Base-by-base conservation (phyloP, 1,284 basidiomycete genomes). In the Hemileia vastatrix region DNA sequence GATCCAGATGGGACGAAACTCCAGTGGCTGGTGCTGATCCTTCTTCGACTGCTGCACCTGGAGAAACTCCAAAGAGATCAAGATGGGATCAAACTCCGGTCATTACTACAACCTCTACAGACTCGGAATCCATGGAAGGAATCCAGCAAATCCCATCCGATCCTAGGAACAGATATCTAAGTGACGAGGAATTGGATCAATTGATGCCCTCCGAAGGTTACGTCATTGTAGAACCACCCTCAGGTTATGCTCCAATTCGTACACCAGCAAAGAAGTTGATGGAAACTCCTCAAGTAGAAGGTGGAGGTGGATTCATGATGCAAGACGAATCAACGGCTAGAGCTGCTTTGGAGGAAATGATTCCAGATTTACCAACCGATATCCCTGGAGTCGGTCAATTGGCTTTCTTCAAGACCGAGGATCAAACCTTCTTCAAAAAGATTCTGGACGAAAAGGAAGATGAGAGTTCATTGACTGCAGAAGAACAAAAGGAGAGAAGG, bases 401-500 rank as follows among this genome's bases (percentile, higher is more conserved):
- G n/a, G 73, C 71, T 21, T 75, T 70, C 54, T 72, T 75, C 69
- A 75, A 74, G 61, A 64, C 68, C 6, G 73, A 75, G 60, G 73
- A 75, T 64, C 72, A 74, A 54, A 57, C 66, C 15, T 72, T 70
- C 57, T 74, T 74, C 68, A 70, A 71, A 27, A 72, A 72, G 64
- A 73, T 74, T 31, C n/a, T n/a, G n/a, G n/a, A n/a, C n/a, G n/a
- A n/a, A n/a, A n/a, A n/a, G n/a, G n/a, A n/a, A 77, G 90, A 92
- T 19, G 88, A 96, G 77, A 68, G 70, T 36, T 71, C 67, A 11
- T 81, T 97, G 56, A 84, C 88, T 1, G 85, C 93, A n/a, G 95
- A 97, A 56, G 95, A 98, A 79, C 88, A 96, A 83, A 98, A 97
- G 79, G 95, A 98, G 79, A 85, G 93, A 73, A 97, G 97, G 79